Conservation (phyloP, 768 basidiomycete genomes). For the Tricholoma bakamatsutake region DNA sequence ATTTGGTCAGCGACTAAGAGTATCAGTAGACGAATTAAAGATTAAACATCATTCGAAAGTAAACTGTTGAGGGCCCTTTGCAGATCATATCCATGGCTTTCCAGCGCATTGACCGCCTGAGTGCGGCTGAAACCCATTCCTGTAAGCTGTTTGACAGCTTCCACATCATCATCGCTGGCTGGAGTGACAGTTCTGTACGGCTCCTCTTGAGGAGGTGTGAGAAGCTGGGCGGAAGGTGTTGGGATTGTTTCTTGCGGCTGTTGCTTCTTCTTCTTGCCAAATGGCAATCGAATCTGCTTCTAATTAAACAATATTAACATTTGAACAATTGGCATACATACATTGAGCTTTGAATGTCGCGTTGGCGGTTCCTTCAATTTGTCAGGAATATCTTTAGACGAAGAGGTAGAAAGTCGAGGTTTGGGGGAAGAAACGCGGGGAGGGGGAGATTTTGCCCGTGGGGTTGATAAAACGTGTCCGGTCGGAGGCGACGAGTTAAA, state of each 20-base stretch:
- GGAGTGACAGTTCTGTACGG: conserved; percentile 37
- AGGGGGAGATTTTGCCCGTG: conserved; percentile 39
- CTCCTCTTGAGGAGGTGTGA: conserved; percentile 42
- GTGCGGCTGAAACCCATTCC: conserved; percentile 87
- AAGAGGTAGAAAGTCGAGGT: conserved; percentile 53
- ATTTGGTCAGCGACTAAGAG: no score
- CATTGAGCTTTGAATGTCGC: conserved; percentile 72
- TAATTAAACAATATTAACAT: background rate
- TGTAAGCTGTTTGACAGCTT: conserved; percentile 71
- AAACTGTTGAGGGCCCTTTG: conserved; percentile 71
- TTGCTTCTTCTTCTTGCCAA: conserved; percentile 70
- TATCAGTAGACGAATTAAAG: background rate
- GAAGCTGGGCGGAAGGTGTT: conserved; percentile 31
- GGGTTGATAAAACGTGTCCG: conserved; percentile 35
- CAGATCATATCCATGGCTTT: conserved; percentile 80
- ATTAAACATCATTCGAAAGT: conserved; percentile 22
- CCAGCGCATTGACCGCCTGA: conserved; percentile 80
- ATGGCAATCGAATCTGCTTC: conserved; percentile 70
- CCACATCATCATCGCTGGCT: conserved; percentile 64
- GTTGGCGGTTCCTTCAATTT: conserved; percentile 51
- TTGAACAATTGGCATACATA: conserved; percentile 33
- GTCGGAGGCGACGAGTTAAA: conserved; percentile 32
- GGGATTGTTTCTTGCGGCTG: conserved; percentile 43
- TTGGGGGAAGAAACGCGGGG: conserved; percentile 54
- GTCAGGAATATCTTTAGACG: conserved; percentile 53